Percentiles rank a stretch among this genome's conserved stretches.
Evolutionary conservation across 2,329 filamentous ascomycete genomes (phyloP).

Genomic region (Ophiostoma sp.): DNA sequence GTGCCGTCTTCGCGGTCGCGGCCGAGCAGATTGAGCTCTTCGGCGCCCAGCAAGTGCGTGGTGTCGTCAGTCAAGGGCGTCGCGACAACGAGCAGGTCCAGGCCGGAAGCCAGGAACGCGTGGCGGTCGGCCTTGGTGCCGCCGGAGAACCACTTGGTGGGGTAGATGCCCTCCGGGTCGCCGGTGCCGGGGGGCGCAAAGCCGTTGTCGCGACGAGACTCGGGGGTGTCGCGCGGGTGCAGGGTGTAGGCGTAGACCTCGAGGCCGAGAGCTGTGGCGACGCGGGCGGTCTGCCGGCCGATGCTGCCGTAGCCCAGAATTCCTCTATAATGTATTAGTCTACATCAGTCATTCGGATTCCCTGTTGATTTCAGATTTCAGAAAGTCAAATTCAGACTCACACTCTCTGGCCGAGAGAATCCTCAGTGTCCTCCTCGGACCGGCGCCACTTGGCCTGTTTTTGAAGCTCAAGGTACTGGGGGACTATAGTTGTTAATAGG

Average conservation of each 20-base stretch:
- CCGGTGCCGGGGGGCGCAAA: conserved; percentile 65
- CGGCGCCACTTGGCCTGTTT: conserved; percentile 42
- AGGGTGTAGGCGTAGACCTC: conserved; percentile 71
- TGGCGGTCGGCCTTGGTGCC: conserved; percentile 41
- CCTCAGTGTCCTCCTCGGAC: conserved; percentile 34
- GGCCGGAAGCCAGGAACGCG: conserved; percentile 45
- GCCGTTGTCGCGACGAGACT: conserved; percentile 57
- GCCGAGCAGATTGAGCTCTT: conserved; percentile 45
- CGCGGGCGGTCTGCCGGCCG: conserved; percentile 49
- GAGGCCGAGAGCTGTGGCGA: conserved; percentile 63
- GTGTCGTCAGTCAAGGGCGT: conserved; percentile 48
- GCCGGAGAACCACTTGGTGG: conserved; percentile 49
- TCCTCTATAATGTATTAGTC: conserved; percentile 35
- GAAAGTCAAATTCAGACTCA: conserved; percentile 33
- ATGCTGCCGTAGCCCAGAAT: conserved; percentile 53
- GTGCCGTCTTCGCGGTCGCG: conserved; percentile 25
- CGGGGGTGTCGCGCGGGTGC: conserved; percentile 59
- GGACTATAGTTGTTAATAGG: conserved; percentile 34
- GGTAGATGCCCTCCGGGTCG: conserved; percentile 47
- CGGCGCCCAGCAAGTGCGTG: conserved; percentile 45
- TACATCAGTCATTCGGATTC: background rate
- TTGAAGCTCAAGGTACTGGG: conserved; percentile 43
- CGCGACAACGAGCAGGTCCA: conserved; percentile 51
- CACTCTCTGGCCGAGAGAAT: conserved; percentile 47
- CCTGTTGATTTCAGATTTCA: background rate